phyloP scores from a whole-genome alignment of 345 rosid genomes.

The Hibiscus syriacus region DNA sequence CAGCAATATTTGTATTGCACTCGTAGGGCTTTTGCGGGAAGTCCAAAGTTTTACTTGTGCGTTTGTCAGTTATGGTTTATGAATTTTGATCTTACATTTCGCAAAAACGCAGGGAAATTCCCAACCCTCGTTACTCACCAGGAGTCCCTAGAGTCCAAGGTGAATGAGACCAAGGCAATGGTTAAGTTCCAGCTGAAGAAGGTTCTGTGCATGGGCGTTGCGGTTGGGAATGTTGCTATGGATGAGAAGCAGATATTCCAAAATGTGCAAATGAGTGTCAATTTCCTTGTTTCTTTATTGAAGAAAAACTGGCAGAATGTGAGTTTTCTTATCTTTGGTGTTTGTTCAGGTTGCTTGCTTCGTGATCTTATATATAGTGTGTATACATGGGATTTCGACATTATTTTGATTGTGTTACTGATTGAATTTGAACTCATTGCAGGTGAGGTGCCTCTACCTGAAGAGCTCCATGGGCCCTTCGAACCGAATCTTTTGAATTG shows the following conservation, averaged over 20 bases:
- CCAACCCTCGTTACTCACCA: conserved; percentile 74
- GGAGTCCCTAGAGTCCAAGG: conserved; percentile 63
- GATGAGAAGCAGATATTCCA: conserved; percentile 80
- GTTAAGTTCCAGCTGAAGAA: conserved; percentile 65
- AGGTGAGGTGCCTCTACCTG: conserved; percentile 74
- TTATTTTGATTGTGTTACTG: not conserved
- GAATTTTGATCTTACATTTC: not conserved
- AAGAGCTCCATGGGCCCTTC: conserved; percentile 73
- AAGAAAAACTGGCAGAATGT: conserved; percentile 85
- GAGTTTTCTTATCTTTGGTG: conserved; percentile 11
- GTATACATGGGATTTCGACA: not conserved
- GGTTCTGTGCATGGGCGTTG: conserved; percentile 84
- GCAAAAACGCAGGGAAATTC: conserved; percentile 50
- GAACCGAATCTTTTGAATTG: conserved; percentile 45
- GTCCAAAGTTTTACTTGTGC: not conserved
- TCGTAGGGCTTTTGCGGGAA: not conserved
- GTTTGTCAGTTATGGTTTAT: not conserved
- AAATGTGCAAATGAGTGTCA: conserved; percentile 76
- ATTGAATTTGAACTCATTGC: not conserved
- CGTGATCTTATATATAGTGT: not conserved
- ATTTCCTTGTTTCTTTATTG: conserved; percentile 69
- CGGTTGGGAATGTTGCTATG: conserved; percentile 57
- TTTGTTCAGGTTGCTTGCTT: not conserved
- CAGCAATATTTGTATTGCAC: not conserved
- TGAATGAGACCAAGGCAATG: conserved; percentile 69